Percentiles rank a stretch among this genome's conserved stretches.
phyloP scores from a whole-genome alignment of 2,329 filamentous ascomycete species.

The Periconia digitata region DNA sequence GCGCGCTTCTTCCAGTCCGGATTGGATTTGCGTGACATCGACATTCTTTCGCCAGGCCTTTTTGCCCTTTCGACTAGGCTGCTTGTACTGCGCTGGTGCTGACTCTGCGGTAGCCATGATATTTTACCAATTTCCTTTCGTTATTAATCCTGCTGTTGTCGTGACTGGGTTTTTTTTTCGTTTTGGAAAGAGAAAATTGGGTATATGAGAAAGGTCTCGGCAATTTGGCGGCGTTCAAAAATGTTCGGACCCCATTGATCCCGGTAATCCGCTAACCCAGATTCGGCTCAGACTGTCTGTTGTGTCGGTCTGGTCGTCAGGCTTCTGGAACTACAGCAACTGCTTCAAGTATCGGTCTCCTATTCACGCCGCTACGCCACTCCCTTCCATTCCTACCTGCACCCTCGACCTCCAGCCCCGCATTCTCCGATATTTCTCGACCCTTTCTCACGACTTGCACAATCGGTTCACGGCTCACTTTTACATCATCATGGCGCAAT shows the following conservation, averaged over 20 bases:
- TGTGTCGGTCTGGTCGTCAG: not conserved
- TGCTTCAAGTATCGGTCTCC: slow-evolving; percentile 3
- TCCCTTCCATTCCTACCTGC: not conserved
- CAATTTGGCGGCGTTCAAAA: not conserved
- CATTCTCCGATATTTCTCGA: slow-evolving; percentile 2
- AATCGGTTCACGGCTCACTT: not conserved
- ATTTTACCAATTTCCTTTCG: not conserved
- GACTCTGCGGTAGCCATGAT: slow-evolving; percentile 37
- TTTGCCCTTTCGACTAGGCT: slow-evolving; percentile 94
- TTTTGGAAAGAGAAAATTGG: not conserved
- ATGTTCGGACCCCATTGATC: slow-evolving; percentile 4
- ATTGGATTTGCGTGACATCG: slow-evolving; percentile 81
- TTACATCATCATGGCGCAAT: slow-evolving; percentile 71
- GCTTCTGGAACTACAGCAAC: slow-evolving; percentile 1
- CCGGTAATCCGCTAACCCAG: not conserved
- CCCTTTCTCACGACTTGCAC: slow-evolving; percentile 4
- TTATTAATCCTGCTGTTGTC: not conserved
- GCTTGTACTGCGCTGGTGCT: slow-evolving; percentile 78
- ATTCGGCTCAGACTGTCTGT: not conserved
- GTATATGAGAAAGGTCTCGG: not conserved
- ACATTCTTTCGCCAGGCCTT: slow-evolving; percentile 99
- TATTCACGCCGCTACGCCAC: slow-evolving; percentile 11
- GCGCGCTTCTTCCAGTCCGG: slow-evolving; percentile 80
- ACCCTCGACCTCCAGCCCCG: slow-evolving; percentile 3
- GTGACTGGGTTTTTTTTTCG: not conserved